Base-by-base conservation (phyloP, 2,329 filamentous ascomycete genomes). In the Chalaropsis thielavioides region DNA sequence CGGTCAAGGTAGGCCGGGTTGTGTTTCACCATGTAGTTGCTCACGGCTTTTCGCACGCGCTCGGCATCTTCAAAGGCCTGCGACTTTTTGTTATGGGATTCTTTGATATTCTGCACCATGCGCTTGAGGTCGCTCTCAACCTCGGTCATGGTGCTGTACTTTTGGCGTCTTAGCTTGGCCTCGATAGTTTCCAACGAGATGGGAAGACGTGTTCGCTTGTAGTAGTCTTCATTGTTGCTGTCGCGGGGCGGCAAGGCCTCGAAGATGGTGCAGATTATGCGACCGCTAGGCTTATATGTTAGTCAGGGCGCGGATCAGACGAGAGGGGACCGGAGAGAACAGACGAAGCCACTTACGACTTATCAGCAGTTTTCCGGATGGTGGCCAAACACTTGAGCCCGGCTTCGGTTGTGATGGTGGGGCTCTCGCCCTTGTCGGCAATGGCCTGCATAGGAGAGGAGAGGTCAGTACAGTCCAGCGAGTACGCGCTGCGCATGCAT, bases 91-190 rank as follows among this genome's bases (percentile, higher is more conserved):
- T 86, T 80, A 71, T 92, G 92, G 75, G 84, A 94, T 64, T 90
- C 85, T 74, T 95, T 95, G 43, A 89, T 89, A 72, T 95, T 96
- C 69, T 84, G 81, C 64, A 95, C 87, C 81, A 96, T 88, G 68
- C 90, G 86, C 77, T 94, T 95, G 72, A 92, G 83, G 72, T 92
- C 92, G 71, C 88, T 86, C 74, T 96, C 91, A 13, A 96, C 77
- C 61, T 86, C 80, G 5, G 89, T 85, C 61, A 96, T 79, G 62
- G 77, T 87, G 15, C 80, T 73, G 72, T 95, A 95, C 69, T 85
- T 81, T 70, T 82, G 78, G 61, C 83, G 79, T 63, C 83, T 80
- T 62, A 96, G 79, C 74, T 90, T 92, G 58, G 79, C 79, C 77
- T 95, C 88, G 67, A 95, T 87, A 1, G 81, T 86, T 69, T 87